A percentile compares a stretch with the other conserved stretches of the same genome.
phyloP scores from a whole-genome alignment of 1,284 basidiomycete genomes.

The Malassezia equina region DNA sequence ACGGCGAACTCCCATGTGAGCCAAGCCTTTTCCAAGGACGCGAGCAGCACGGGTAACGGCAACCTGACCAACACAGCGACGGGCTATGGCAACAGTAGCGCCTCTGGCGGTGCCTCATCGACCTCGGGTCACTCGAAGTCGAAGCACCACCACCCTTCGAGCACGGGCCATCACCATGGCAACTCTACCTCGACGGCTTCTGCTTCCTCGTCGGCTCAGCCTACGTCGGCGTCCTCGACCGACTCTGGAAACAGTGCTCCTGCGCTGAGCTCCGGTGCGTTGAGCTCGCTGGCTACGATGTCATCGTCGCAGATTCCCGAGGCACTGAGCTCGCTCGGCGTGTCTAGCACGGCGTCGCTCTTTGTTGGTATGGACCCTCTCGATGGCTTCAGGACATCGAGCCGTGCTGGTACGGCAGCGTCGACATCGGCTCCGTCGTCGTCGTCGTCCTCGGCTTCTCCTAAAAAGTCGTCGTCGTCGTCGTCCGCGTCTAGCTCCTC shows the following conservation, averaged over 20 bases:
- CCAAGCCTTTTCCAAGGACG: neutral
- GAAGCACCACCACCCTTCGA: neutral
- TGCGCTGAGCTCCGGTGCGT: neutral
- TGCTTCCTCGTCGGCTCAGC: neutral
- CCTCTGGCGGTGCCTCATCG: neutral
- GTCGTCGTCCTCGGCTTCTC: neutral
- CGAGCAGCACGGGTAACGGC: neutral
- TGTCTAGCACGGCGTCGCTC: neutral
- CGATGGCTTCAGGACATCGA: neutral
- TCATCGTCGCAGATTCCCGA: neutral
- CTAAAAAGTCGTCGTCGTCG: neutral
- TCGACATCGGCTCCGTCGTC: neutral
- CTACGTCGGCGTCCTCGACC: neutral
- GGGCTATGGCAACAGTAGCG: neutral
- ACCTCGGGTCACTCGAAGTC: neutral
- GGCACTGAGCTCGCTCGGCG: neutral
- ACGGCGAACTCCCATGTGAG: neutral
- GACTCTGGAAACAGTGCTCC: neutral
- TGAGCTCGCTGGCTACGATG: neutral
- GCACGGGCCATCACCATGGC: neutral
- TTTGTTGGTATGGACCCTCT: constrained; percentile 4
- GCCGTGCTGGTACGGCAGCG: neutral
- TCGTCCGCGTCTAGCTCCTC: neutral
- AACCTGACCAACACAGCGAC: neutral
- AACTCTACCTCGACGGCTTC: neutral